Evolutionary conservation across 495 filamentous ascomycete genomes (phyloP).

Genomic region (Hypoxylon cercidicola): DNA sequence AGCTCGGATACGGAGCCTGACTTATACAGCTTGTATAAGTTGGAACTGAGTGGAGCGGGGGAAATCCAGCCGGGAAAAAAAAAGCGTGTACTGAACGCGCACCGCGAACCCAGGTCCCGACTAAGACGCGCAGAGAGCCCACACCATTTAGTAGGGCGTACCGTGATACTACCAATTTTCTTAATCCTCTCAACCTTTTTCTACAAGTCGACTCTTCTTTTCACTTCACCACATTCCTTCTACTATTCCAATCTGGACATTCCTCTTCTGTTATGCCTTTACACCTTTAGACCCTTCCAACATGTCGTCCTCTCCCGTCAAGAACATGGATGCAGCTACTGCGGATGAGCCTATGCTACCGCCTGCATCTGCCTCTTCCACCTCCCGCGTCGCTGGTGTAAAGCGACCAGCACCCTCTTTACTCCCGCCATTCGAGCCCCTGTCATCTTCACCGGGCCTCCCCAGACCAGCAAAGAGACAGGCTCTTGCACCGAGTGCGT

Average conservation of each 20-base stretch:
- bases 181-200: conserved; percentile 27
- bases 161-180: conserved; percentile 38
- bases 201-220: neutral
- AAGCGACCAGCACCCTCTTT: conserved; percentile 85
- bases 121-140: conserved; percentile 42
- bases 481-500: conserved; percentile 59
- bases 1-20: conserved; percentile 22
- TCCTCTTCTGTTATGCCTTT: conserved; percentile 37
- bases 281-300: conserved; percentile 10
- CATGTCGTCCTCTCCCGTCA: conserved; percentile 46
- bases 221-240: conserved; percentile 32
- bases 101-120: conserved; percentile 41
- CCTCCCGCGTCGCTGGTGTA: conserved; percentile 59
- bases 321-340: conserved; percentile 36
- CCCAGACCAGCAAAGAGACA: conserved; percentile 78
- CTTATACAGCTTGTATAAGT: conserved; percentile 15
- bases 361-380: conserved; percentile 37
- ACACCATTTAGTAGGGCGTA: conserved; percentile 36
- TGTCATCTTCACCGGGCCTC: conserved; percentile 85
- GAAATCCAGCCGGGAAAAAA: conserved; percentile 34
- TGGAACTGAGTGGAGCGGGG: conserved; percentile 28
- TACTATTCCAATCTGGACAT: conserved; percentile 8
- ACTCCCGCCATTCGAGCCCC: conserved; percentile 92
- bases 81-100: conserved; percentile 42
- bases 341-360: conserved; percentile 43